Evolutionary conservation across 2,329 filamentous ascomycete species (phyloP), one percentile per base, ranked within the genome.

Genomic region (Phialophora expanda): DNA sequence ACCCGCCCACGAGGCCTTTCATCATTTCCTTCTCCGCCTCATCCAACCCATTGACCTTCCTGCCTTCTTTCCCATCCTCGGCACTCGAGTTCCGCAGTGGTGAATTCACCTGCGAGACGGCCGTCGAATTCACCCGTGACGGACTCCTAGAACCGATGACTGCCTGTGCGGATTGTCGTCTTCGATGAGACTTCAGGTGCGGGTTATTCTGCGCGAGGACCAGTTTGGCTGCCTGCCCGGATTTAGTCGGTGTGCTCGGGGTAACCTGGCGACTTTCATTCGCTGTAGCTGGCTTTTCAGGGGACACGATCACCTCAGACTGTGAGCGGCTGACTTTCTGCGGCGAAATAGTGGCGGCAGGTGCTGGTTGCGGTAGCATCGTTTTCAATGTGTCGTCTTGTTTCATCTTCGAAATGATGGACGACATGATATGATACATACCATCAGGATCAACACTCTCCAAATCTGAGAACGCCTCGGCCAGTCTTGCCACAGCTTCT

Each of bases 371-470:
- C 55, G 79, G 76, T 34, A 82, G 72, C 57, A 82, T 73, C 53
- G 68, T 66, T 64, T 76, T 77, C 34, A 81, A 75, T 62, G 78
- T 79, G 2, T 71, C 66, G 64, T 76, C 75, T 74, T 74, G 74
- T 66, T 90, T 85, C 55, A 96, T 84, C 64, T 87, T 86, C n/a
- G 91, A 85, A 67, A 96, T 84, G 70, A 96, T 86, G 64, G 87
- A 85, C 73, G 89, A 90, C 74, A 99, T 84, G 17, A 99, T 84
- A 71, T 96, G 88, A 73, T 94, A 95, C 48, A 93, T 87, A 20
- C 93, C 93, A 76, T 97, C 94, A 0, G 94, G 94, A 74, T 99
- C 94, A 32, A 94, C 84, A 53, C 91, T 87, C 76, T 98, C 92
- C 34, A 99, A 84, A 12, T 89, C 85, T 4, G 89, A 90, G 82